Percentiles rank a stretch among this genome's conserved stretches.
phyloP scores from a whole-genome alignment of 2,329 filamentous ascomycete genomes.

The Talaromyces atroroseus region DNA sequence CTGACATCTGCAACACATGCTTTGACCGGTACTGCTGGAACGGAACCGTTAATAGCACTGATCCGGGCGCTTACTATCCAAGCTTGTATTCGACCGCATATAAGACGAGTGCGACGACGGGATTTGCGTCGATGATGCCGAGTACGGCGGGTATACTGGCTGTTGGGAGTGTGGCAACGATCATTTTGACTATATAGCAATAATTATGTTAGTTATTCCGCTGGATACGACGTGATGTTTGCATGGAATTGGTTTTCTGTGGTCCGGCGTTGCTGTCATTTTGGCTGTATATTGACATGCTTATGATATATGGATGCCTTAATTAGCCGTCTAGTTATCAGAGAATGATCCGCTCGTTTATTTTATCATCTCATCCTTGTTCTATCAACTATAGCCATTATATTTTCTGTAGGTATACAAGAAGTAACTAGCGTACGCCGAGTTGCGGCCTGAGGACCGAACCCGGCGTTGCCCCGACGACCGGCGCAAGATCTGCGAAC shows the following conservation, averaged over 20 bases:
- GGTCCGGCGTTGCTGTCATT: not conserved
- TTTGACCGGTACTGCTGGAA: constrained; percentile 90
- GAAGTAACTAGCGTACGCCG: too few relatives aligned
- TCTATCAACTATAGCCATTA: too few relatives aligned
- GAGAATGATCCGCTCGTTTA: too few relatives aligned
- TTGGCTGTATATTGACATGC: too few relatives aligned
- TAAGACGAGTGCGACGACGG: not conserved
- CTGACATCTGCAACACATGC: constrained; percentile 67
- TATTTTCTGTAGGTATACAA: too few relatives aligned
- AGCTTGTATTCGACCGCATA: not conserved
- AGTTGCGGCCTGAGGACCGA: too few relatives aligned
- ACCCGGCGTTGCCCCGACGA: constrained; percentile 4
- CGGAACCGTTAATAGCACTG: constrained; percentile 54
- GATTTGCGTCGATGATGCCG: not conserved
- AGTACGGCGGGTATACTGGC: not conserved
- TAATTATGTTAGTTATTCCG: not conserved
- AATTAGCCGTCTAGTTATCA: too few relatives aligned
- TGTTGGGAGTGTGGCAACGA: not conserved
- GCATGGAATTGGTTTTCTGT: too few relatives aligned
- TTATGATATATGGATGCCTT: too few relatives aligned
- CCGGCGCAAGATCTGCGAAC: constrained; percentile 6
- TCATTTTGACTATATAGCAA: not conserved
- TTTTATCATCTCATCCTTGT: too few relatives aligned
- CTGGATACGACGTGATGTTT: not conserved
- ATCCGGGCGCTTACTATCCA: constrained; percentile 40